A percentile compares a stretch with the other conserved stretches of the same genome.
Conservation (phyloP, 2,329 filamentous ascomycete genomes). For the Fusarium stilboides region DNA sequence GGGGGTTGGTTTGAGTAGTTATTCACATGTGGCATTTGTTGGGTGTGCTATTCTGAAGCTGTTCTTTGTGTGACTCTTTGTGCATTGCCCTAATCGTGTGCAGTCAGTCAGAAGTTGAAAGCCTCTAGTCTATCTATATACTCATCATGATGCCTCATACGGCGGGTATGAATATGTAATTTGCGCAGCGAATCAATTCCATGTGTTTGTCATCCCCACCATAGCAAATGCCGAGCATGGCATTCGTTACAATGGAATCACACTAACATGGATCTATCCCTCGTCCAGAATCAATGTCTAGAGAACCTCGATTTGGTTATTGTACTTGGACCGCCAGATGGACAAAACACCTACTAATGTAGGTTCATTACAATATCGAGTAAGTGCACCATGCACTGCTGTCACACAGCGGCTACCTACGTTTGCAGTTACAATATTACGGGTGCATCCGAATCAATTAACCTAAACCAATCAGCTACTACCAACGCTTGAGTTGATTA, state of each 20-base stretch:
- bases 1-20: constrained; percentile 6
- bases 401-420: constrained; percentile 7
- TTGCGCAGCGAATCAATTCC: constrained; percentile 39
- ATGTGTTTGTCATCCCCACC: constrained; percentile 41
- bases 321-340: background rate
- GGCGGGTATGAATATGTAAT: constrained; percentile 6
- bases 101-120: background rate
- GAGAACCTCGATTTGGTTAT: background rate
- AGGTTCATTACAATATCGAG: background rate
- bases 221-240: background rate
- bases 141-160: constrained; percentile 18
- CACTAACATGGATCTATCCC: no score
- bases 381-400: background rate
- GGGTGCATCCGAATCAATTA: background rate
- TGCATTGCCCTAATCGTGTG: background rate
- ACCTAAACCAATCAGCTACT: background rate
- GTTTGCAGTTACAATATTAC: background rate
- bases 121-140: no score
- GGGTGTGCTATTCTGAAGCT: background rate
- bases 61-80: background rate
- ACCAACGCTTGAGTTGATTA: no score
- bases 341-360: background rate
- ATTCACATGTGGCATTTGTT: background rate
- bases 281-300: background rate
- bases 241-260: background rate